Conservation (phyloP, 257 asterid genomes). For the Salvia rosmarinus region DNA sequence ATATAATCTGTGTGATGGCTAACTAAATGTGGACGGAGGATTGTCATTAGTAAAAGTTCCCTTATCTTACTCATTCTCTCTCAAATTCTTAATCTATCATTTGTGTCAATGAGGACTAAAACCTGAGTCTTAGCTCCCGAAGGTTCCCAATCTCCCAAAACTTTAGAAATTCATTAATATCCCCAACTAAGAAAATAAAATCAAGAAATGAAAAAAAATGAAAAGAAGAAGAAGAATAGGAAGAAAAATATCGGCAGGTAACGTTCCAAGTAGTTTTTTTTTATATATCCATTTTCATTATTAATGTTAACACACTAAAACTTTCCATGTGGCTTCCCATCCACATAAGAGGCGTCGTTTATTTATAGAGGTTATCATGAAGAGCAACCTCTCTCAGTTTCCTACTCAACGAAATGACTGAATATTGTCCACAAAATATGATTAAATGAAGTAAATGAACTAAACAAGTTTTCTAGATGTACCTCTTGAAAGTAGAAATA, state of each 20-base stretch:
- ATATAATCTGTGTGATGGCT: not conserved
- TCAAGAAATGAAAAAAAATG: not conserved
- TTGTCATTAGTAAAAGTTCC: not conserved
- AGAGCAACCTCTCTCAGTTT: not conserved
- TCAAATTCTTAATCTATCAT: not conserved
- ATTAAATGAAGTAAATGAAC: slow-evolving; percentile 1
- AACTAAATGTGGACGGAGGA: not conserved
- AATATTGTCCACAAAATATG: not conserved
- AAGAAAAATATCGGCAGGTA: not conserved
- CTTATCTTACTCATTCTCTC: not conserved
- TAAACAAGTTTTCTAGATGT: slow-evolving; percentile 28
- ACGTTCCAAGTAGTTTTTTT: not conserved
- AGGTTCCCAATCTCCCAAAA: not conserved
- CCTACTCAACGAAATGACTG: not conserved
- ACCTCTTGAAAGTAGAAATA: slow-evolving; percentile 82
- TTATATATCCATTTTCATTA: not conserved
- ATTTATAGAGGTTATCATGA: not conserved
- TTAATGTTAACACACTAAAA: not conserved
- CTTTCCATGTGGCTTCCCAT: not conserved
- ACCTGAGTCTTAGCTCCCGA: not conserved
- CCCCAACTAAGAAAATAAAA: not conserved
- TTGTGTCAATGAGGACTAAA: not conserved
- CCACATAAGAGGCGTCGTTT: slow-evolving; percentile 14
- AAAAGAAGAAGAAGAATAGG: not conserved
- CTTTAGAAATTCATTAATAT: not conserved